These are phyloP conservation scores for Lathyrus aphaca DNA, from an alignment of 306 rosid species.

Conservation along the genomic window DNA sequence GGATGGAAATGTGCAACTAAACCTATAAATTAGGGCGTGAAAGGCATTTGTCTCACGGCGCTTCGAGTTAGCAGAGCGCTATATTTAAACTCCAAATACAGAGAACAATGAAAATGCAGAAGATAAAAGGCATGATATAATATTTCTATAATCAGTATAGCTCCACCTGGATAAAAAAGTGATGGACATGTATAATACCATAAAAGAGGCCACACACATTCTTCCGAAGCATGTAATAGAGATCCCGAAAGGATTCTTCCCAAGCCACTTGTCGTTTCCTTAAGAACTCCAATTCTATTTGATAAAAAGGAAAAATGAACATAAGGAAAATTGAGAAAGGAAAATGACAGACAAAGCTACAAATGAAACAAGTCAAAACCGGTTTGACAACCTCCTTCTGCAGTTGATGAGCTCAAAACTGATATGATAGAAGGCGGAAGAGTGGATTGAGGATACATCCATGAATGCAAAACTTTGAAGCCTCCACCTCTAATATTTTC, in stretches of 20 bases:
- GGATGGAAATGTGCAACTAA: slow-evolving; percentile 8
- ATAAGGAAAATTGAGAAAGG: slow-evolving; percentile 27
- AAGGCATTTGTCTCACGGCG: neutral
- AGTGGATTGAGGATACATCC: slow-evolving; percentile 92
- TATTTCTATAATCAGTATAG: slow-evolving; percentile 20
- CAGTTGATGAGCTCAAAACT: slow-evolving; percentile 65
- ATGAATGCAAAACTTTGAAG: slow-evolving; percentile 63
- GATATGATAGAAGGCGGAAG: slow-evolving; percentile 77
- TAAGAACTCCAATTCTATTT: slow-evolving; percentile 77
- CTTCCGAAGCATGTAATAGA: slow-evolving; percentile 83
- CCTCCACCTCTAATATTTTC: slow-evolving; percentile 49
- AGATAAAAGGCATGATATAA: neutral
- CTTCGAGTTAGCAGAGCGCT: too few species aligned
- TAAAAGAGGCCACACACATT: slow-evolving; percentile 81
- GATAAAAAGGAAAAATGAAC: slow-evolving; percentile 33
- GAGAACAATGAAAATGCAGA: slow-evolving; percentile 23
- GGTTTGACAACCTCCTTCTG: slow-evolving; percentile 62
- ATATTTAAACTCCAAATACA: slow-evolving; percentile 6
- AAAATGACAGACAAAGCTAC: slow-evolving; percentile 12
- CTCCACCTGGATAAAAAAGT: neutral
- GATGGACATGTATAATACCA: slow-evolving; percentile 54
- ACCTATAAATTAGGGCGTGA: neutral
- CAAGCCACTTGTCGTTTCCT: slow-evolving; percentile 71
- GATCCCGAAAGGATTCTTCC: slow-evolving; percentile 91
- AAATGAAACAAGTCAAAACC: slow-evolving; percentile 19